Conservation (phyloP, 2,329 filamentous ascomycete species). For the Pseudogymnoascus sp. region DNA sequence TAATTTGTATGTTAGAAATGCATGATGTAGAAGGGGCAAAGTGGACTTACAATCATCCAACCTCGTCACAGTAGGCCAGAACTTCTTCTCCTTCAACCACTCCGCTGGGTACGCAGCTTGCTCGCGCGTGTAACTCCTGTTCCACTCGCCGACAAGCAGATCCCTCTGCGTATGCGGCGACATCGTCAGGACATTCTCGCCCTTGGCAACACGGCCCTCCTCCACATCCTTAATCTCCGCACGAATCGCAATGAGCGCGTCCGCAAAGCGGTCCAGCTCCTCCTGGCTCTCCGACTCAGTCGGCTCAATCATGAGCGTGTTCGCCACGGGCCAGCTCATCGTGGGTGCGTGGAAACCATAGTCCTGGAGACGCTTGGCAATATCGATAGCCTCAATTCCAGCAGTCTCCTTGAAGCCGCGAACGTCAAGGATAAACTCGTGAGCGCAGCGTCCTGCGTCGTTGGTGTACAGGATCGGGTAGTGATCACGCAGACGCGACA, state of each 20-base stretch:
- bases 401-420: conserved; percentile 76
- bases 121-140: conserved; percentile 72
- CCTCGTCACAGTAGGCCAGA: conserved; percentile 84
- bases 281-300: conserved; percentile 89
- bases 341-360: conserved; percentile 97
- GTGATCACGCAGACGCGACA: conserved; percentile 75
- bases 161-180: conserved; percentile 80
- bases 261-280: conserved; percentile 88
- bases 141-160: conserved; percentile 69
- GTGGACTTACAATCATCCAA: conserved; percentile 72
- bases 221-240: conserved; percentile 79
- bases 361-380: conserved; percentile 93
- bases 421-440: conserved; percentile 93
- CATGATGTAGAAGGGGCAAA: conserved; percentile 15
- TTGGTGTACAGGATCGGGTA: conserved; percentile 95
- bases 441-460: conserved; percentile 76
- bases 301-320: conserved; percentile 96
- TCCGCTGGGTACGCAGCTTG: conserved; percentile 79
- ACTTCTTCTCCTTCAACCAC: conserved; percentile 89
- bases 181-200: conserved; percentile 82
- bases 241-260: conserved; percentile 81
- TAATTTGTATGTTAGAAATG: conserved; percentile 31
- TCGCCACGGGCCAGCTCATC: conserved; percentile 92
- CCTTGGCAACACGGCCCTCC: conserved; percentile 64
- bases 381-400: conserved; percentile 85